Conservation (phyloP, 2,329 filamentous ascomycete genomes). For the Nemania diffusa region DNA sequence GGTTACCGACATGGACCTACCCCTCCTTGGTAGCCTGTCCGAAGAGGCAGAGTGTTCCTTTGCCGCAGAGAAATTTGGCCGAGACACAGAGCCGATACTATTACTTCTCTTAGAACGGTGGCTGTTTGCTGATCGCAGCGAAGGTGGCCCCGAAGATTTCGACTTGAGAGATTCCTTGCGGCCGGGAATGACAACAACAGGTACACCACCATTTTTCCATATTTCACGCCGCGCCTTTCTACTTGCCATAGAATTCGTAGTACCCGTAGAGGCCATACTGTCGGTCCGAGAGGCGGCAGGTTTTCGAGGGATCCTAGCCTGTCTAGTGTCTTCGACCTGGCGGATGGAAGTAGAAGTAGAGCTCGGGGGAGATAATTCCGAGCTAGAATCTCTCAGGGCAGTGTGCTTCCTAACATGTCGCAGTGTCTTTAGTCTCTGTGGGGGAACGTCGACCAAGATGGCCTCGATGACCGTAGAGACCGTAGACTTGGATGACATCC, state of each 20-base stretch:
- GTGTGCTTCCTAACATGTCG: conserved; percentile 69
- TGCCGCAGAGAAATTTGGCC: conserved; percentile 55
- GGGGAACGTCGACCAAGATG: conserved; percentile 63
- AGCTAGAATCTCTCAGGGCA: conserved; percentile 54
- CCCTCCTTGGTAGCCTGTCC: conserved; percentile 55
- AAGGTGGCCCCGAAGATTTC: conserved; percentile 57
- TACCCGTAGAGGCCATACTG: conserved; percentile 61
- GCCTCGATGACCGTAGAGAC: conserved; percentile 68
- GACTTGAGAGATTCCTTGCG: conserved; percentile 65
- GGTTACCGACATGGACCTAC: conserved; percentile 59
- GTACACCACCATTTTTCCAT: conserved; percentile 68
- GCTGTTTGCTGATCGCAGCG: conserved; percentile 70
- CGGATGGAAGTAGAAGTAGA: conserved; percentile 56
- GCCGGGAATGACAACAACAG: conserved; percentile 70
- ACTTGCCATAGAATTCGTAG: conserved; percentile 62
- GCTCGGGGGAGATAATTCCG: conserved; percentile 55
- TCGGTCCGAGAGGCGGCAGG: conserved; percentile 53
- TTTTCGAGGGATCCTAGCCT: conserved; percentile 45
- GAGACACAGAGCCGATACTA: conserved; percentile 61
- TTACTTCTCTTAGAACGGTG: conserved; percentile 63
- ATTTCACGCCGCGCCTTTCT: conserved; percentile 67
- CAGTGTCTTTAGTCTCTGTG: conserved; percentile 64
- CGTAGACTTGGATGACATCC: conserved; percentile 64
- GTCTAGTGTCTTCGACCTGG: conserved; percentile 46
- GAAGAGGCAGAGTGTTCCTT: conserved; percentile 57